Percentiles rank a stretch among this genome's conserved stretches.
Evolutionary conservation across 768 basidiomycete species (phyloP).

Genomic region (Tricholoma bakamatsutake): DNA sequence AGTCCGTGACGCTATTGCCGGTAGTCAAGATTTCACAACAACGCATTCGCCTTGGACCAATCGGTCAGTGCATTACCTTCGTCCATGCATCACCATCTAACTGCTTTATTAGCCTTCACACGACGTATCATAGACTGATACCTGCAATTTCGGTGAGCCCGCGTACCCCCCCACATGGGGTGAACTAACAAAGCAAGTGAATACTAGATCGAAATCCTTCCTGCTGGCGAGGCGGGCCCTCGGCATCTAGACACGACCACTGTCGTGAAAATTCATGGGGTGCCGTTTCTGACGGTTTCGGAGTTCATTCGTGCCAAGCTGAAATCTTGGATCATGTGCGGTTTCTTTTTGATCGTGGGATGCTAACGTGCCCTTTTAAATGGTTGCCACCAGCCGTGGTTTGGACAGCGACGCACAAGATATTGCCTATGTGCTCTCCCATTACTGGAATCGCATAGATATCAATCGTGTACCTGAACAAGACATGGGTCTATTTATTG

Average conservation of each 20-base stretch:
- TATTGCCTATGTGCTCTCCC: slow-evolving; percentile 62
- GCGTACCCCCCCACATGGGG: background rate
- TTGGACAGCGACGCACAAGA: slow-evolving; percentile 73
- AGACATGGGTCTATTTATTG: slow-evolving; percentile 77
- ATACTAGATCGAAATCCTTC: slow-evolving; percentile 71
- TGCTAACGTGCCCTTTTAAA: slow-evolving; percentile 12
- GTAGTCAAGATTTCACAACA: slow-evolving; percentile 56
- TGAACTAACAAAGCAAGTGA: slow-evolving; percentile 4
- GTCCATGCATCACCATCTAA: background rate
- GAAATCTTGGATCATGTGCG: slow-evolving; percentile 77
- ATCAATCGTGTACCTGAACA: slow-evolving; percentile 82
- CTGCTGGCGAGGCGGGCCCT: slow-evolving; percentile 78
- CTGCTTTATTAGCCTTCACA: slow-evolving; percentile 51
- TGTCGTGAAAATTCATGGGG: slow-evolving; percentile 58
- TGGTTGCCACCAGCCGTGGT: slow-evolving; percentile 45
- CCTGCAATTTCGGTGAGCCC: slow-evolving; percentile 68
- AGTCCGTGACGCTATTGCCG: slow-evolving; percentile 68
- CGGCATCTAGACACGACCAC: slow-evolving; percentile 64
- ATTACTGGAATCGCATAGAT: slow-evolving; percentile 79
- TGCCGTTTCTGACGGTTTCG: slow-evolving; percentile 80
- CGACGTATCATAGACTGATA: slow-evolving; percentile 69
- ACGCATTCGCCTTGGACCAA: slow-evolving; percentile 84
- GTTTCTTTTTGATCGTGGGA: slow-evolving; percentile 11
- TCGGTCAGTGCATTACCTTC: slow-evolving; percentile 39
- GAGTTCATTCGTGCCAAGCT: slow-evolving; percentile 85